A percentile compares a stretch with the other conserved stretches of the same genome.
phyloP scores from a whole-genome alignment of 2,329 filamentous ascomycete species.

The Fusarium siculi region DNA sequence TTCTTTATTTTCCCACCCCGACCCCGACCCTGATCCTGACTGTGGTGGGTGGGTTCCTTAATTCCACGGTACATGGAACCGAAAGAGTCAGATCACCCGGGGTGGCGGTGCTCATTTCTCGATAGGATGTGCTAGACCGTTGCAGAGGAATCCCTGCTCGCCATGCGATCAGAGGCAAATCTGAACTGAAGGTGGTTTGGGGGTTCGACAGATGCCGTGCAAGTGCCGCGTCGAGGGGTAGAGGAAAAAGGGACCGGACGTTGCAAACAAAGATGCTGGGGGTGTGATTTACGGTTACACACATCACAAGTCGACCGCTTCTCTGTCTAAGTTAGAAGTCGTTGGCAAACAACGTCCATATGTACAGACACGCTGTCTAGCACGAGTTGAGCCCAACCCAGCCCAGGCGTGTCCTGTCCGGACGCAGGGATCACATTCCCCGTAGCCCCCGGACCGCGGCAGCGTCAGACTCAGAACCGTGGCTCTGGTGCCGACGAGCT shows the following conservation, averaged over 20 bases:
- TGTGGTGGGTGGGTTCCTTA: slow-evolving; percentile 8
- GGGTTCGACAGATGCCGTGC: slow-evolving; percentile 28
- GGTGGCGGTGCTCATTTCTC: slow-evolving; percentile 10
- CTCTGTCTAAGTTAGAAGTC: slow-evolving; percentile 20
- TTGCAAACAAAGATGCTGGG: background rate
- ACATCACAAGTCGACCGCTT: background rate
- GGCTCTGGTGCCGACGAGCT: slow-evolving; percentile 42
- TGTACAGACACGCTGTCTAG: slow-evolving; percentile 15
- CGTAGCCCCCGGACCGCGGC: slow-evolving; percentile 38
- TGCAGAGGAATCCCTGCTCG: slow-evolving; percentile 28
- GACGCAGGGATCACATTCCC: slow-evolving; percentile 38
- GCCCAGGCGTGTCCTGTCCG: slow-evolving; percentile 24
- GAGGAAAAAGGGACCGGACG: background rate
- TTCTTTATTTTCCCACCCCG: slow-evolving; percentile 7
- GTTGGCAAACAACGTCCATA: slow-evolving; percentile 15
- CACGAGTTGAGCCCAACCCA: slow-evolving; percentile 9
- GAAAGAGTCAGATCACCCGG: slow-evolving; percentile 34
- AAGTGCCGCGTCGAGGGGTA: slow-evolving; percentile 24
- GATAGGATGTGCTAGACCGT: slow-evolving; percentile 16
- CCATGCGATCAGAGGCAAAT: slow-evolving; percentile 28
- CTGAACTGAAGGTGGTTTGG: slow-evolving; percentile 14
- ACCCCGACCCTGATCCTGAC: slow-evolving; percentile 5
- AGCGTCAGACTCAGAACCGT: slow-evolving; percentile 44
- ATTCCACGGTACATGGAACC: slow-evolving; percentile 26
- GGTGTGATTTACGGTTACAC: background rate